Evolutionary conservation across 495 filamentous ascomycete genomes (phyloP).

Genomic region (Talaromyces stipitatus): DNA sequence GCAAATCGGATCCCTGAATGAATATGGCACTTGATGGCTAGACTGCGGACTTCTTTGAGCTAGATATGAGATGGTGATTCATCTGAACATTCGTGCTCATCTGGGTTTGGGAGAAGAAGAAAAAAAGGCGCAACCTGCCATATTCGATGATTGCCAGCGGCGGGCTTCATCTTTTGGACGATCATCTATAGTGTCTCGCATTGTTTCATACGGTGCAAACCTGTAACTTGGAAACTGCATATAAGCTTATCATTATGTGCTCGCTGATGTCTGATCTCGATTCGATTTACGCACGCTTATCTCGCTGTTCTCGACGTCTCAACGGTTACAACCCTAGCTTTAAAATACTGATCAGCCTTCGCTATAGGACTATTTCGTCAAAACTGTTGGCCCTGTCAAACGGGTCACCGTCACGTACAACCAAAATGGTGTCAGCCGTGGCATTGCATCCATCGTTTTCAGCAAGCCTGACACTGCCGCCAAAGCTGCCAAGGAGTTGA

Average conservation of each 20-base stretch:
- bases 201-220: no score
- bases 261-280: slow-evolving; percentile 54
- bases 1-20: neutral
- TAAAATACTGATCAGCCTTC: slow-evolving; percentile 35
- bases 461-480: slow-evolving; percentile 65
- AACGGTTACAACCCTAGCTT: slow-evolving; percentile 14
- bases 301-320: slow-evolving; percentile 5
- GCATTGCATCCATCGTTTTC: slow-evolving; percentile 78
- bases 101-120: neutral
- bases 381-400: slow-evolving; percentile 84
- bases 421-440: slow-evolving; percentile 83
- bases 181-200: no score
- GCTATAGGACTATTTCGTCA: slow-evolving; percentile 89
- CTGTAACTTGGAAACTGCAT: no score
- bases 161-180: no score
- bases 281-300: slow-evolving; percentile 11
- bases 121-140: neutral
- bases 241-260: slow-evolving; percentile 47
- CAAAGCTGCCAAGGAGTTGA: slow-evolving; percentile 73
- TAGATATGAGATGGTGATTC: neutral
- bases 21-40: neutral
- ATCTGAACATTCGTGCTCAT: neutral
- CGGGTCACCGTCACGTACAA: slow-evolving; percentile 83
- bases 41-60: neutral
- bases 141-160: neutral